Evolutionary conservation across 192 early-diverging fungal species (phyloP), one percentile per base, ranked within the genome.

Genomic region (Coemansia reversa): DNA sequence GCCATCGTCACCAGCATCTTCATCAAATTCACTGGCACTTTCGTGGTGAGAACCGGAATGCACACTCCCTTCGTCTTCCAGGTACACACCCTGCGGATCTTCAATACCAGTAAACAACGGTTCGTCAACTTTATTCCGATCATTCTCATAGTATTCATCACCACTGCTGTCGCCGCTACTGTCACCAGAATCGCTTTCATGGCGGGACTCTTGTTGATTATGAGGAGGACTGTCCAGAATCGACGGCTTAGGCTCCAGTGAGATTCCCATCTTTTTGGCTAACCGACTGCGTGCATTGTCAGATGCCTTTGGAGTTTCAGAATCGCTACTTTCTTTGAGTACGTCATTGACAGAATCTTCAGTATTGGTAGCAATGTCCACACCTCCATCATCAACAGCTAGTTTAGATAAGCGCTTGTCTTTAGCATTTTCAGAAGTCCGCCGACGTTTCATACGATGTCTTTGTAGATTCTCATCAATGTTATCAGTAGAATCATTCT

Each of bases 401-500:
- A 67, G 49, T 25, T 58, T 65, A 14, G 72, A 71, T 16, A 62
- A 48, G 19, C 53, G 59, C 55, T 51, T 51, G 58, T 47, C 32
- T 24, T 39, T 55, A 60, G 53, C 3, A 25, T 1, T 55, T 16
- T 63, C 29, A 16, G 54, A 69, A 22, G 59, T 62, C 49, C 19
- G 49, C 53, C 65, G 55, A 20, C 72, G 63, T 58, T 78, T 79
- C 58, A 66, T 70, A 8, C 69, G 67, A 47, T 69, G 64, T 25
- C 48, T 53, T 39, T 30, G 0, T 39, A 32, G 48, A 45, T 32
- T 27, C 25, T 55, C 24, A 22, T 58, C 23, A 42, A 28, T 7
- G 59, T 69, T 69, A 3, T 62, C 72, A 35, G 56, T 65, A 0
- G 77, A 57, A 64, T 66, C 79, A 14, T 79, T 60, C 5, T 61